A percentile compares a stretch with the other conserved stretches of the same genome.
phyloP scores from a whole-genome alignment of 2,329 filamentous ascomycete species.

The Cordyceps farinosa region DNA sequence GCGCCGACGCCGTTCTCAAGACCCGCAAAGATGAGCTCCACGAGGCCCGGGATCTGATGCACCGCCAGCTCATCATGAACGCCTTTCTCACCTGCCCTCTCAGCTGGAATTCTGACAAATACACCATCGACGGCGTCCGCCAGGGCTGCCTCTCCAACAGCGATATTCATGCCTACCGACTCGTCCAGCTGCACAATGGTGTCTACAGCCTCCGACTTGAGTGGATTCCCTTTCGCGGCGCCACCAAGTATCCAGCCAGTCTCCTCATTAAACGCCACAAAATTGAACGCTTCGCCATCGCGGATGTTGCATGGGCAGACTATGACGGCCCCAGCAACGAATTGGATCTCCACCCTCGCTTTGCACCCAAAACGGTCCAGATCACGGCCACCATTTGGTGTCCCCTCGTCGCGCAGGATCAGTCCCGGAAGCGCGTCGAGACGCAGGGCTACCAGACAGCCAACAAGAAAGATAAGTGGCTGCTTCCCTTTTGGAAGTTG shows the following conservation, averaged over 20 bases:
- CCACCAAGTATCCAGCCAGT: background rate
- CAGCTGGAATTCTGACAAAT: background rate
- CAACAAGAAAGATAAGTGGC: background rate
- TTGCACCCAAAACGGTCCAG: background rate
- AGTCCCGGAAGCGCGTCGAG: slow-evolving; percentile 20
- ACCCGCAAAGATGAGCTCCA: background rate
- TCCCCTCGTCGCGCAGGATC: background rate
- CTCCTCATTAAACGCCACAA: background rate
- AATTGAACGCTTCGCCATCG: background rate
- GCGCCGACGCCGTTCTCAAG: background rate
- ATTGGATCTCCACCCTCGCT: background rate
- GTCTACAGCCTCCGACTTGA: background rate
- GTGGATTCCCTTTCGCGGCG: background rate
- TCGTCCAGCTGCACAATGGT: background rate
- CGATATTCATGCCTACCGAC: background rate
- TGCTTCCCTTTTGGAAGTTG: background rate
- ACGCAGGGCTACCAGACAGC: background rate
- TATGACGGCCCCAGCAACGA: background rate
- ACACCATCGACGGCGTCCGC: background rate
- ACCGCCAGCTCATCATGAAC: slow-evolving; percentile 7
- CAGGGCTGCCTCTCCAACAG: background rate
- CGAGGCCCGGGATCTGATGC: slow-evolving; percentile 4
- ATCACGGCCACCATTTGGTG: background rate
- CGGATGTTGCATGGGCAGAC: background rate
- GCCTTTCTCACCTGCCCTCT: background rate